These are phyloP conservation scores for Cochlearia excelsa DNA, from an alignment of 345 rosid species.

Conservation along the genomic window DNA sequence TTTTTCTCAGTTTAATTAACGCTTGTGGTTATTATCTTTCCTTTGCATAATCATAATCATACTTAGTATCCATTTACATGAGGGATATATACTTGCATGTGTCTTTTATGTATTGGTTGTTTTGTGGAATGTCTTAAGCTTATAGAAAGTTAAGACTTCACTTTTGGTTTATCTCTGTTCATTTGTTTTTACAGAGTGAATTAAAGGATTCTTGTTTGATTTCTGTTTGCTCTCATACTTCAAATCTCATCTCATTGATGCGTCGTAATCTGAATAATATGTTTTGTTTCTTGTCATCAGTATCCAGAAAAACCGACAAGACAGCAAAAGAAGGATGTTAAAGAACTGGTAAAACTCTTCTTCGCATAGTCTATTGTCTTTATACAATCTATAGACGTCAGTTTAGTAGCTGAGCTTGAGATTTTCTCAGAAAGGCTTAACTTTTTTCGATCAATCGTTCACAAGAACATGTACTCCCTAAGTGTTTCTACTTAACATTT, in stretches of 20 bases:
- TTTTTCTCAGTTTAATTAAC: no score
- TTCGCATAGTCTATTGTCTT: background rate
- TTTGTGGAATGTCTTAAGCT: background rate
- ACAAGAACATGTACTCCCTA: background rate
- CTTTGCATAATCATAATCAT: conserved; percentile 1
- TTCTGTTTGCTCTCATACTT: background rate
- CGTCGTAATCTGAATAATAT: background rate
- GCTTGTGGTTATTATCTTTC: background rate
- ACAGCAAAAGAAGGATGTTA: conserved; percentile 87
- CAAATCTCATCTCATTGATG: background rate
- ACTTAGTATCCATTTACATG: background rate
- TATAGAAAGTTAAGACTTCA: background rate
- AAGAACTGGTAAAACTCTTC: conserved; percentile 64
- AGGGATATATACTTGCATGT: conserved; percentile 1
- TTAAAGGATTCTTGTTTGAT: background rate
- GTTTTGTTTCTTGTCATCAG: conserved; percentile 39
- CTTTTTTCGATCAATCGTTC: background rate
- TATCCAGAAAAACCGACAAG: conserved; percentile 97
- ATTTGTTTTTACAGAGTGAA: background rate
- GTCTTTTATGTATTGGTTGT: background rate
- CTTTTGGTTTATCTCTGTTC: conserved; percentile 8
- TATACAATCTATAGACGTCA: background rate
- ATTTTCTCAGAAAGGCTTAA: background rate
- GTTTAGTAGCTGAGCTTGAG: conserved; percentile 3
- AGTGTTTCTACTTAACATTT: conserved; percentile 1